Conservation (phyloP, 805 yeast species). For the Hanseniaspora occidentalis region DNA sequence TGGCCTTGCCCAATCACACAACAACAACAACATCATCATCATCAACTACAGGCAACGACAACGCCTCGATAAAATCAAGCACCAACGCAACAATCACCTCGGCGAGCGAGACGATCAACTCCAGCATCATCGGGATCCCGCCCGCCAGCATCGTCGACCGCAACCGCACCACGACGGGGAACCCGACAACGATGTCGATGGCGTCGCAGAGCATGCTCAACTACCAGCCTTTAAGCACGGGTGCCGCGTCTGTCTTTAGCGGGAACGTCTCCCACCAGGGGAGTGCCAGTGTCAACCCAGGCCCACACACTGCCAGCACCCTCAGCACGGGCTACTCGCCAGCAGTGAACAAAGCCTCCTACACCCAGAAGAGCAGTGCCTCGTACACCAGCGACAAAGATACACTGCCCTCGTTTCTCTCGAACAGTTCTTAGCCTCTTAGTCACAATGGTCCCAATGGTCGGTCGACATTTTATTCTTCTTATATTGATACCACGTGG, state of each 20-base stretch:
- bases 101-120: slow-evolving; percentile 37
- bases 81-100: slow-evolving; percentile 21
- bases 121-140: slow-evolving; percentile 57
- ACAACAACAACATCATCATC: slow-evolving; percentile 11
- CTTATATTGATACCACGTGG: no score
- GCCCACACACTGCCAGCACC: slow-evolving; percentile 1
- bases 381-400: no score
- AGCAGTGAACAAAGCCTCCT: no score
- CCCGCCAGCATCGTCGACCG: slow-evolving; percentile 63
- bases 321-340: no score
- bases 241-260: slow-evolving; percentile 3
- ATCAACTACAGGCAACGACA: slow-evolving; percentile 25
- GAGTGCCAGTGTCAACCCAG: slow-evolving; percentile 1
- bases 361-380: no score
- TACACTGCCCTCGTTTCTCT: no score
- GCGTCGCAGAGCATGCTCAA: slow-evolving; percentile 7
- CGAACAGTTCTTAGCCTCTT: no score
- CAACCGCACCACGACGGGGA: slow-evolving; percentile 20
- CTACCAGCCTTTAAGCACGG: slow-evolving; percentile 3
- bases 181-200: slow-evolving; percentile 11
- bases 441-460: no score
- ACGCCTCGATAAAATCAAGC: slow-evolving; percentile 2
- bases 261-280: slow-evolving; percentile 4
- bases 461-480: no score
- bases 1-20: neutral